phyloP scores from a whole-genome alignment of 2,329 filamentous ascomycete genomes.

The Epichloe elymi region DNA sequence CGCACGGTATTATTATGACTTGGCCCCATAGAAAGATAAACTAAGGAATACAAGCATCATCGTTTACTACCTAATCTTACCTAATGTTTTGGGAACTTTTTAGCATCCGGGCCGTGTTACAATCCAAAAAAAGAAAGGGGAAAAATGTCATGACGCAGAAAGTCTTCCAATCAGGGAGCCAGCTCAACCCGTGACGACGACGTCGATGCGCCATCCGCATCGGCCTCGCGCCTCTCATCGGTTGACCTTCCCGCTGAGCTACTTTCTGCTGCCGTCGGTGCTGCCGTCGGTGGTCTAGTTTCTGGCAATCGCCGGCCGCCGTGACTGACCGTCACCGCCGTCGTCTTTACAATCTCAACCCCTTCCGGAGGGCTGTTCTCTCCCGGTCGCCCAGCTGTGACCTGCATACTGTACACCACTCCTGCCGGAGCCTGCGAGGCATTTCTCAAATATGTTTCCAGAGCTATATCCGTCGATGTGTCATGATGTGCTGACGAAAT shows the following conservation, averaged over 20 bases:
- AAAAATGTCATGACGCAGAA: too few relatives aligned
- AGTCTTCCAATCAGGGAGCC: neutral
- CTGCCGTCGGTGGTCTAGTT: neutral
- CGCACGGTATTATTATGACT: too few relatives aligned
- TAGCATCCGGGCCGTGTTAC: too few relatives aligned
- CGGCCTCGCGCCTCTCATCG: neutral
- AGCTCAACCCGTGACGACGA: neutral
- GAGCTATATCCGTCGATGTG: slow-evolving; percentile 1
- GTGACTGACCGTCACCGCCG: slow-evolving; percentile 2
- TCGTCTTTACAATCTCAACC: slow-evolving; percentile 2
- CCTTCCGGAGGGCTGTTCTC: neutral
- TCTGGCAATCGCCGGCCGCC: neutral
- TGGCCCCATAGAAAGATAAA: too few relatives aligned
- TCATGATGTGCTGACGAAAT: neutral
- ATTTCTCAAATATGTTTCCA: neutral
- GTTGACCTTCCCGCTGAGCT: neutral
- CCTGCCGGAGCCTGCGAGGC: neutral
- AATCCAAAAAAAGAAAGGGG: too few relatives aligned
- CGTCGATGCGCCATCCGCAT: neutral
- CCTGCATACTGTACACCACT: slow-evolving; percentile 1
- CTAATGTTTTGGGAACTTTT: too few relatives aligned
- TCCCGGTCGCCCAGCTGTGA: neutral
- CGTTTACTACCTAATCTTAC: too few relatives aligned
- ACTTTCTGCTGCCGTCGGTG: neutral
- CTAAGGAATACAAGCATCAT: too few relatives aligned